Evolutionary conservation across 805 yeast genomes (phyloP).

Genomic region (Yamadazyma ubonensis): DNA sequence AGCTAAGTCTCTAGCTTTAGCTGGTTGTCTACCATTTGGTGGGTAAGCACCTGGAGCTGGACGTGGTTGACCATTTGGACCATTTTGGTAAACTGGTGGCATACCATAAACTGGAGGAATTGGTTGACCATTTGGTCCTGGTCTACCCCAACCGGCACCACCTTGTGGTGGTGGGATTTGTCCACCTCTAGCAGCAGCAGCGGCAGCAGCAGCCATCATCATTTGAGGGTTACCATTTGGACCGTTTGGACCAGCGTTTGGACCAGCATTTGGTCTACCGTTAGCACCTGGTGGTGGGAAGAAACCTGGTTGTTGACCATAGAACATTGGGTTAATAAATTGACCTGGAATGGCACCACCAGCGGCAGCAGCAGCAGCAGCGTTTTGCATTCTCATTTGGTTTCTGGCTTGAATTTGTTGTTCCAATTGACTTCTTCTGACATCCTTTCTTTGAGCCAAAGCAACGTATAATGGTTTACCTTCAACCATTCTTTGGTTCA

Average conservation of each 20-base stretch:
- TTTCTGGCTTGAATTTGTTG: constrained; percentile 98
- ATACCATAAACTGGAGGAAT: constrained; percentile 78
- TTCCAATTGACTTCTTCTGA: constrained; percentile 93
- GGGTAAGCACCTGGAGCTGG: constrained; percentile 38
- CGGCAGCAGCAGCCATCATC: constrained; percentile 45
- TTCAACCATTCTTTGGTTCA: constrained; percentile 94
- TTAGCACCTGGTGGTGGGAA: constrained; percentile 78
- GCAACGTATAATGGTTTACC: constrained; percentile 98
- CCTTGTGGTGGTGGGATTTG: constrained; percentile 65
- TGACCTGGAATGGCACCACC: constrained; percentile 78
- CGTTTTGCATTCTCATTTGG: constrained; percentile 98
- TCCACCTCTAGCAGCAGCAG: constrained; percentile 42
- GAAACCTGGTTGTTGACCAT: constrained; percentile 81
- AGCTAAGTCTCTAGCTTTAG: constrained; percentile 53
- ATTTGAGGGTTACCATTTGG: constrained; percentile 67
- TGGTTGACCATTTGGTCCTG: constrained; percentile 85
- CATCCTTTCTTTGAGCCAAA: constrained; percentile 97
- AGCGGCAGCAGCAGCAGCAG: constrained; percentile 80
- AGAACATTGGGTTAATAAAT: constrained; percentile 83
- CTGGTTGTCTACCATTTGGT: constrained; percentile 46
- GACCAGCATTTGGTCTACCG: constrained; percentile 21
- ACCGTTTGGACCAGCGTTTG: constrained; percentile 9
- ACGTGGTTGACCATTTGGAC: constrained; percentile 72
- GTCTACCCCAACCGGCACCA: constrained; percentile 45
- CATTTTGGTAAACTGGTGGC: constrained; percentile 62